Evolutionary conservation across 345 rosid genomes (phyloP).

Genomic region (Cardiospermum halicacabum): DNA sequence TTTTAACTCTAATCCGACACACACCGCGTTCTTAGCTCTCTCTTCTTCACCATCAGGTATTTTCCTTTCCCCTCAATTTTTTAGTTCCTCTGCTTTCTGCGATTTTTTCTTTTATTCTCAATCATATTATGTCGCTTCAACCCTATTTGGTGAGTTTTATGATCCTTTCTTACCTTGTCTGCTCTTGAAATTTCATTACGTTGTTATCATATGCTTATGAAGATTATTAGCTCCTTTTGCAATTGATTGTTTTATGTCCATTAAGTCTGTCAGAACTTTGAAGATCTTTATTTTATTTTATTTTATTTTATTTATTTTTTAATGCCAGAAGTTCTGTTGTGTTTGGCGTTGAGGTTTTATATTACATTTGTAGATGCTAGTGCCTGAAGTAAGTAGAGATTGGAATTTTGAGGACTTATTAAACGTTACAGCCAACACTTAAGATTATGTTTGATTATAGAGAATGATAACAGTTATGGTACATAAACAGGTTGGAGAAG

Average conservation of each 20-base stretch:
- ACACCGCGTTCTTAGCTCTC: slow-evolving; percentile 14
- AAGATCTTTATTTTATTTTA: neutral
- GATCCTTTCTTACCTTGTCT: neutral
- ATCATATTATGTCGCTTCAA: neutral
- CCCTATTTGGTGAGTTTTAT: neutral
- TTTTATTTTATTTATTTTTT: no score
- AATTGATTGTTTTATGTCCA: neutral
- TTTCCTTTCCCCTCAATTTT: neutral
- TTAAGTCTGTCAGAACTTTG: neutral
- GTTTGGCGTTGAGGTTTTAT: neutral
- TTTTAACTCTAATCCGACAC: slow-evolving; percentile 15
- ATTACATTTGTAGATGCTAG: neutral
- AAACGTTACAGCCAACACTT: neutral
- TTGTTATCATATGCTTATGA: neutral
- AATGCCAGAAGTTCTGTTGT: neutral
- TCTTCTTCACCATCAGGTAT: slow-evolving; percentile 4
- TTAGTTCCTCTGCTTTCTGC: neutral
- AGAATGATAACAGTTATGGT: neutral
- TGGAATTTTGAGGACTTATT: neutral
- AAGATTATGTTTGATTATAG: neutral
- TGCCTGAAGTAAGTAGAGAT: neutral
- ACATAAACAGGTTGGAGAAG: neutral
- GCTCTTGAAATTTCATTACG: neutral
- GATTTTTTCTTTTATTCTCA: neutral
- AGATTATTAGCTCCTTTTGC: neutral